Base-by-base conservation (phyloP, 2,329 filamentous ascomycete species). In the Penicillium rolfsii region DNA sequence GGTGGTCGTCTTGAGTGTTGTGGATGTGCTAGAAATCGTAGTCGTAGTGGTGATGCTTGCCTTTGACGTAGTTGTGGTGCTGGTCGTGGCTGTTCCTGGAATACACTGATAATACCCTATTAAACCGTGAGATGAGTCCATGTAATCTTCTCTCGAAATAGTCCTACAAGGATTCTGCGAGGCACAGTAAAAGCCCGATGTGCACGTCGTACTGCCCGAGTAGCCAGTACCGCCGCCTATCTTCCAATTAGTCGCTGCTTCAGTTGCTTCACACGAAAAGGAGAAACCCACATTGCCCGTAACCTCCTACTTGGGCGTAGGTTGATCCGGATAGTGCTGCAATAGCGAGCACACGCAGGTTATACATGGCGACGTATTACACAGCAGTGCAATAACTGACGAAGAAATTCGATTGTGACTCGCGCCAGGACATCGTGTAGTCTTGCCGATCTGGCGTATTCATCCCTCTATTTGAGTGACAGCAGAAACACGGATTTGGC, bases 91-190 rank as follows among this genome's bases (percentile, higher is more conserved):
- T 11, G 57, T 63, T 24, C 62, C 64, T 3, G 64, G 64, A 41
- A 64, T 19, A 30, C 64, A 66, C 41, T 66, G 64, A 16, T 58
- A 63, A n/a, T 64, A 66, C 14, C 46, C 62, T 64, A n/a, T 4
- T 30, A 8, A 43, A 14, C 36, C 2, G 22, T 55, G 14, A 46
- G 38, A 26, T 5, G 12, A 26, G 43, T 4, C 12, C 11, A 38
- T 16, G 19, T 16, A 7, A 7, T 48, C 30, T 26, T 1, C 4
- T 19, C 5, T 14, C 24, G 4, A 5, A 5, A 40, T 3, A 19
- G n/a, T 56, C 59, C 36, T 48, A 64, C 64, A 66, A 5, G 57
- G 40, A 52, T 66, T 66, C 50, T 66, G 64, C 22, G 64, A 64
- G 40, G 58, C 52, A 59, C 64, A 66, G 14, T 53, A 53, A 26